A percentile compares a stretch with the other conserved stretches of the same genome.
Conservation (phyloP, 495 filamentous ascomycete species). For the Annulohypoxylon nitens region DNA sequence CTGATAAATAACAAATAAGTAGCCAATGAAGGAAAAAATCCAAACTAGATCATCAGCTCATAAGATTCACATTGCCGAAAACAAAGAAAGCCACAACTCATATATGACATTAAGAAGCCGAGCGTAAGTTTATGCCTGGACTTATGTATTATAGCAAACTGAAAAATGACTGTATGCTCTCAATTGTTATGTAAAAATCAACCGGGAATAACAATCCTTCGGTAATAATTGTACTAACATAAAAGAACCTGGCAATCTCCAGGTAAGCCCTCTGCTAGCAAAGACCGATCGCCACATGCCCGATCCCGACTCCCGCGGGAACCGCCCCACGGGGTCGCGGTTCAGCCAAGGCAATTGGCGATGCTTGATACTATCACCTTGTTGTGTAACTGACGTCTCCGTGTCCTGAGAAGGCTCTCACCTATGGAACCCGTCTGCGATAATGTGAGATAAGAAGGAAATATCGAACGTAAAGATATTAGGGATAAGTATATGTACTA, state of each 20-base stretch:
- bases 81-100: slow-evolving; percentile 1
- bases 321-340: slow-evolving; percentile 35
- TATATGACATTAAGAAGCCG: slow-evolving; percentile 6
- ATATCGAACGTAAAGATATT: background rate
- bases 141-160: slow-evolving; percentile 10
- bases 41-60: background rate
- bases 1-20: background rate
- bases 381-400: slow-evolving; percentile 24
- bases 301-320: slow-evolving; percentile 29
- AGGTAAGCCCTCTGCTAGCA: background rate
- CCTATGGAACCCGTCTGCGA: slow-evolving; percentile 7
- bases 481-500: background rate
- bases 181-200: slow-evolving; percentile 23
- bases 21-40: slow-evolving; percentile 10
- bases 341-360: slow-evolving; percentile 8
- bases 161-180: background rate
- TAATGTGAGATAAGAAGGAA: background rate
- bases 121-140: background rate
- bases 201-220: slow-evolving; percentile 31
- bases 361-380: background rate
- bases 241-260: background rate
- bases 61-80: background rate
- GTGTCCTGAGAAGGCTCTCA: slow-evolving; percentile 4
- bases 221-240: slow-evolving; percentile 6
- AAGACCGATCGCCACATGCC: slow-evolving; percentile 11